Conservation (phyloP, 2,329 filamentous ascomycete genomes). For the Curvularia eragrostidis region DNA sequence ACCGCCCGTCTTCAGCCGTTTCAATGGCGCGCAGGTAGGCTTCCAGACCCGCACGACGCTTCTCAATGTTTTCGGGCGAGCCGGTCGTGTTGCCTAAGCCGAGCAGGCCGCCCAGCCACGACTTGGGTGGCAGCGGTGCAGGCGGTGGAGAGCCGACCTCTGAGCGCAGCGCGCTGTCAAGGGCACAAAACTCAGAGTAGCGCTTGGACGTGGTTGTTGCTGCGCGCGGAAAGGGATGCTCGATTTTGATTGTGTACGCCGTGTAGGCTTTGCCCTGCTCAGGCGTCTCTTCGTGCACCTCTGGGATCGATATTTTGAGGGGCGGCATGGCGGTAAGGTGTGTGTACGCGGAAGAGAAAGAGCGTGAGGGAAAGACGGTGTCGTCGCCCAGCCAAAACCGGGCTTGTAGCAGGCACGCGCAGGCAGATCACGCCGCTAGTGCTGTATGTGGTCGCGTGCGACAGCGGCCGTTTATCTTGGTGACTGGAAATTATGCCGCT, state of each 20-base stretch:
- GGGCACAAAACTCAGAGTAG: conserved; percentile 77
- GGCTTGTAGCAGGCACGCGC: conserved; percentile 6
- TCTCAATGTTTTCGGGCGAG: conserved; percentile 72
- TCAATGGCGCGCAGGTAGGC: conserved; percentile 75
- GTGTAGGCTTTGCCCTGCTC: conserved; percentile 69
- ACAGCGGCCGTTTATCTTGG: background rate
- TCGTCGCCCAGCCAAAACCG: background rate
- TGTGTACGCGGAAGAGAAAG: background rate
- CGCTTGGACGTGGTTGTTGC: conserved; percentile 80
- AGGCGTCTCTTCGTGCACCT: conserved; percentile 58
- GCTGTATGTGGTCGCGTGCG: conserved; percentile 19
- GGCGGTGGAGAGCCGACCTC: conserved; percentile 71
- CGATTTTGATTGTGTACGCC: conserved; percentile 78
- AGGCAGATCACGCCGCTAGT: conserved; percentile 9
- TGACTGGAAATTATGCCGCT: background rate
- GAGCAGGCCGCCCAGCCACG: conserved; percentile 70
- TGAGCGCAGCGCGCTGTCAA: conserved; percentile 68
- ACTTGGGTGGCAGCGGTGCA: conserved; percentile 71
- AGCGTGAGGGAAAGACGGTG: background rate
- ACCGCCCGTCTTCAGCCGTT: conserved; percentile 73
- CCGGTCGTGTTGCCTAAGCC: conserved; percentile 64
- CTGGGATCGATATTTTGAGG: conserved; percentile 56
- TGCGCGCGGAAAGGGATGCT: conserved; percentile 76
- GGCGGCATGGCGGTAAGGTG: conserved; percentile 50
- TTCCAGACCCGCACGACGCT: conserved; percentile 72